Base-by-base conservation (phyloP, 495 filamentous ascomycete species). In the Letharia lupina region DNA sequence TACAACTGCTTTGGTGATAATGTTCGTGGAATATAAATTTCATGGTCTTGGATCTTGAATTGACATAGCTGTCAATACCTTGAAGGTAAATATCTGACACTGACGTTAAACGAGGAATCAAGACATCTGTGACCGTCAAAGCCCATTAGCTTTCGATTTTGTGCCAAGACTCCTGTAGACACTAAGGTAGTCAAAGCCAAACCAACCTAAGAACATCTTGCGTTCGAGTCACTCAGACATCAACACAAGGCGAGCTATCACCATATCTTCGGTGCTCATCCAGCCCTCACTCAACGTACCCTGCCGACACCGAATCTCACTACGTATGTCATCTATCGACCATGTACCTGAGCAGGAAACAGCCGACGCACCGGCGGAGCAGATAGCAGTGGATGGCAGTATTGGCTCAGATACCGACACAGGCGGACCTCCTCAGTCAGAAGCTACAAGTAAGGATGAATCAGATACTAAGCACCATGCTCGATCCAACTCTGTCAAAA, bases 401-500 rank as follows among this genome's bases (percentile, higher is more conserved):
- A 84, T 82, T 73, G 84, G 84, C 70, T 91, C 88, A 60, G 88
- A 90, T 77, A 89, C 81, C 62, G 88, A 91, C 57, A 80, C 76
- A 54, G 78, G 75, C 68, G 75, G 71, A 65, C 73, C 71, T 59
- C 76, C 77, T 50, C 73, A 68, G 40, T 67, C 74, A 61, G 77
- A 78, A 64, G 52, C 61, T 35, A 54, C 61, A 60, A 67, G 63
- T 60, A 69, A 73, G 59, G 66, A 72, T 66, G 63, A 60, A 70
- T 74, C 79, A 33, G 80, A 83, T 63, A 81, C 83, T 59, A 85
- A 81, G 69, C 80, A 86, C 65, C 86, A 90, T 73, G 74, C 77
- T 62, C 87, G 89, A 59, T 84, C 83, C 33, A 83, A 86, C 31
- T 90, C 91, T 3, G 79, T 89, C 56, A 96, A 93, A 81, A 94